Conservation (phyloP, 345 rosid genomes). For the Alliaria petiolata region DNA sequence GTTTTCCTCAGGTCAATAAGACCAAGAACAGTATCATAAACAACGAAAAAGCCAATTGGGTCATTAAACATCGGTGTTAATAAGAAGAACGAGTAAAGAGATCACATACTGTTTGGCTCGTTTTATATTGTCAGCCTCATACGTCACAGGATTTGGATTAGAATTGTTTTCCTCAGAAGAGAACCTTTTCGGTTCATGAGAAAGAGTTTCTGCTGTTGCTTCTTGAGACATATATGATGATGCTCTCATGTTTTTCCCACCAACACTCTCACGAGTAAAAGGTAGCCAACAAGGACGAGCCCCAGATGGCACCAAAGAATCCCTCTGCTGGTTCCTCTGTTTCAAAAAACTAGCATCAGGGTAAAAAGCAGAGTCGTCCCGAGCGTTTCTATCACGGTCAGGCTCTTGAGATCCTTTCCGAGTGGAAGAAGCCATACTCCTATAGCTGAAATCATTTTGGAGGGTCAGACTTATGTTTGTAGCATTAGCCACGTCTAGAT, state of each 20-base stretch:
- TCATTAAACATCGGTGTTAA: neutral
- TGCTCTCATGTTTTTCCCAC: slow-evolving; percentile 47
- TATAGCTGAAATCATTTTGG: slow-evolving; percentile 55
- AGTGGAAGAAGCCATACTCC: slow-evolving; percentile 40
- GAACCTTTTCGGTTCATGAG: slow-evolving; percentile 49
- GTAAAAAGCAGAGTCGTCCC: slow-evolving; percentile 41
- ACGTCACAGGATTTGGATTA: slow-evolving; percentile 41
- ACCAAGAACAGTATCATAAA: neutral
- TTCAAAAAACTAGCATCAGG: slow-evolving; percentile 44
- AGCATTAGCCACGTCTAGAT: slow-evolving; percentile 58
- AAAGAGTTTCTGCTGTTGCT: slow-evolving; percentile 46
- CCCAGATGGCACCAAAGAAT: slow-evolving; percentile 40
- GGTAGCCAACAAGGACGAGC: slow-evolving; percentile 44
- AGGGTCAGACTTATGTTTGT: slow-evolving; percentile 51
- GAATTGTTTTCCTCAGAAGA: slow-evolving; percentile 49
- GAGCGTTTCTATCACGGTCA: slow-evolving; percentile 53
- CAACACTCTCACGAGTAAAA: slow-evolving; percentile 48
- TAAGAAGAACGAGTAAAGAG: slow-evolving; percentile 5
- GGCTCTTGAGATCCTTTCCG: slow-evolving; percentile 64
- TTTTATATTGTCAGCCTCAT: slow-evolving; percentile 60
- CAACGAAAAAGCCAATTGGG: neutral
- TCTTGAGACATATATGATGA: slow-evolving; percentile 47
- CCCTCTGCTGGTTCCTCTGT: slow-evolving; percentile 53
- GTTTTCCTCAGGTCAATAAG: neutral
- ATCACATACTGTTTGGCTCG: slow-evolving; percentile 88